These are phyloP conservation scores for Triticum aestivum DNA, from an alignment of 176 grass and related monocot species.

Conservation along the genomic window IWGSC_CS_RefSeq_v2.1 NC_057801.1:130456240-130456739, in stretches of 20 bases:
- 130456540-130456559: conserved; percentile 8
- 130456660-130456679: neutral
- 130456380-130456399: conserved; percentile 2
- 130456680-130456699: conserved; percentile 34
- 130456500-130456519: conserved; percentile 52
- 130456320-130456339: neutral
- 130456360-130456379: neutral
- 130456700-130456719: conserved; percentile 42
- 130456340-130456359: conserved; percentile 21
- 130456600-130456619: neutral
- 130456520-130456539: conserved; percentile 62
- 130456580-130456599: neutral
- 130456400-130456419: neutral
- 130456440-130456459: conserved; percentile 38
- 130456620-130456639: conserved; percentile 3
- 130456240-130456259: neutral
- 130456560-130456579: neutral
- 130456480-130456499: conserved; percentile 47
- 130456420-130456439: conserved; percentile 56
- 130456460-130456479: conserved; percentile 37
- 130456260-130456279: neutral
- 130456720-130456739: conserved; percentile 28
- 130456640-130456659: neutral
- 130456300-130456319: conserved; percentile 3
- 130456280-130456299: neutral